phyloP scores from a whole-genome alignment of 148 eudicot species.

The Polygonum aviculare region DNA sequence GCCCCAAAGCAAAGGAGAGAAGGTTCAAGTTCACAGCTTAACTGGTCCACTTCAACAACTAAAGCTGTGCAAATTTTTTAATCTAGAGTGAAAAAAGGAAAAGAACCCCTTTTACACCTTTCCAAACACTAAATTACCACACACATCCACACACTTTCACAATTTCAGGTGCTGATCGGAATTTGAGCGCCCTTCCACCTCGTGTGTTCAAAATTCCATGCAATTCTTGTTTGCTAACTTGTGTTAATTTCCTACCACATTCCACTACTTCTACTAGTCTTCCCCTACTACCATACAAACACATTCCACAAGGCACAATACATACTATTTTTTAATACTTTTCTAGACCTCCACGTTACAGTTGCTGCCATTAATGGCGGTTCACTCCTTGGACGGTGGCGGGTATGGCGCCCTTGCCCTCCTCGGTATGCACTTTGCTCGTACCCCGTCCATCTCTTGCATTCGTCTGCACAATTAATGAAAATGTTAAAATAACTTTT shows the following conservation, averaged over 20 bases:
- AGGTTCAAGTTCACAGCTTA: background rate
- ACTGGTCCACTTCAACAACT: background rate
- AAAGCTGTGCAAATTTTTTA: background rate
- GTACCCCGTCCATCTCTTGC: conserved; percentile 23
- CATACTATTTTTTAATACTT: background rate
- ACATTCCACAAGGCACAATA: background rate
- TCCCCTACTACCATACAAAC: conserved; percentile 5
- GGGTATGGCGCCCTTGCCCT: conserved; percentile 15
- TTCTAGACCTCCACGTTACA: background rate
- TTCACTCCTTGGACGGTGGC: conserved; percentile 2
- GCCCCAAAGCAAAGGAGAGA: background rate
- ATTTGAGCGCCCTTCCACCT: background rate
- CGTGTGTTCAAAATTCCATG: conserved; percentile 7
- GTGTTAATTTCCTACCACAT: background rate
- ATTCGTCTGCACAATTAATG: conserved; percentile 18
- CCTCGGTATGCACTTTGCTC: conserved; percentile 30
- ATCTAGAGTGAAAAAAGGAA: background rate
- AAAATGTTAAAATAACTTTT: background rate
- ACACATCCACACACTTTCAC: background rate
- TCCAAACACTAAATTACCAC: background rate
- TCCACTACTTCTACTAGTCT: background rate
- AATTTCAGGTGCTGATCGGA: background rate
- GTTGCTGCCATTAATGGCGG: conserved; percentile 7
- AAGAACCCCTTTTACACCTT: background rate
- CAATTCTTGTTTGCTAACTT: conserved; percentile 6